Percentiles rank a stretch among this genome's conserved stretches.
Conservation (phyloP, 2,329 filamentous ascomycete genomes). For the Xylaria sp. region DNA sequence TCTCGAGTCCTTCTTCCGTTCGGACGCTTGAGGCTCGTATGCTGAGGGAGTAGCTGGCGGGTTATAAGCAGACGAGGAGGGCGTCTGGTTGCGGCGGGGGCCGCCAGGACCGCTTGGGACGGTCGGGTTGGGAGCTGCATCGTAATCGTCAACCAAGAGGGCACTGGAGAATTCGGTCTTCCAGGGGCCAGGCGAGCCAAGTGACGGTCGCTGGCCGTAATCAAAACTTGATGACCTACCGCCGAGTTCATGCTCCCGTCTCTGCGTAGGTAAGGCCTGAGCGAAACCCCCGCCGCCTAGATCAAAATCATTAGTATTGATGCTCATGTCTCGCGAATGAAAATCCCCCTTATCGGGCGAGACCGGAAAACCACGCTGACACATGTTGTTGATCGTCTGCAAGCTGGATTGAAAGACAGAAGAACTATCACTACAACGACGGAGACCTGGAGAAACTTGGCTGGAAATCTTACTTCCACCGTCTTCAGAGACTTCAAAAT, state of each 20-base stretch:
- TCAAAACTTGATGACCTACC: slow-evolving; percentile 71
- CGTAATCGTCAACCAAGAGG: slow-evolving; percentile 56
- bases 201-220: slow-evolving; percentile 46
- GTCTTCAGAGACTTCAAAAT: slow-evolving; percentile 53
- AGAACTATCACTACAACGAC: slow-evolving; percentile 73
- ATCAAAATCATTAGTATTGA: slow-evolving; percentile 53
- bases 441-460: slow-evolving; percentile 51
- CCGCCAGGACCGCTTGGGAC: slow-evolving; percentile 69
- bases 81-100: slow-evolving; percentile 44
- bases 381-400: slow-evolving; percentile 59
- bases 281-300: slow-evolving; percentile 59
- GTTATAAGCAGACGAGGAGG: slow-evolving; percentile 33
- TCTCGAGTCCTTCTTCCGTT: slow-evolving; percentile 49
- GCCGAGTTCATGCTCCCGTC: slow-evolving; percentile 49
- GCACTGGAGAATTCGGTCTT: slow-evolving; percentile 46
- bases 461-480: slow-evolving; percentile 47
- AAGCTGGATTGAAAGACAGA: slow-evolving; percentile 61
- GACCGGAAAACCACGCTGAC: slow-evolving; percentile 40
- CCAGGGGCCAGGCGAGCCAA: slow-evolving; percentile 34
- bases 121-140: slow-evolving; percentile 81
- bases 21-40: slow-evolving; percentile 29
- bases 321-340: slow-evolving; percentile 60
- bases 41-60: slow-evolving; percentile 39
- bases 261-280: slow-evolving; percentile 53
- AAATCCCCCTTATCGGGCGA: slow-evolving; percentile 38